Evolutionary conservation across 75 land plant species (phyloP).

Genomic region (Cunninghamia lanceolata): DNA sequence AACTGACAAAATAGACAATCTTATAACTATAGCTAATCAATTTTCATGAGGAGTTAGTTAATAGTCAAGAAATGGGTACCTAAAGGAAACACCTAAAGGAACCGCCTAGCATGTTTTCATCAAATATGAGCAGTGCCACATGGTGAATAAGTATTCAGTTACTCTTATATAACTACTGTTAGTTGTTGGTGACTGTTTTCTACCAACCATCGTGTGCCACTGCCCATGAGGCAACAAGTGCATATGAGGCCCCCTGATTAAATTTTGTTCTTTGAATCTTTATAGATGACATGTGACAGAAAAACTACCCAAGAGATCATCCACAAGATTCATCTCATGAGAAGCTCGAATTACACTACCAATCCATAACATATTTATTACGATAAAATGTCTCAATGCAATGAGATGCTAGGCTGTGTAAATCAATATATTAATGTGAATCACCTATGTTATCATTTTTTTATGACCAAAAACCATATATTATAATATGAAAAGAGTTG

Average conservation of each 20-base stretch:
- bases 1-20: background rate
- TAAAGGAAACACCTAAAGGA: background rate
- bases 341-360: background rate
- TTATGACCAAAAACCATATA: background rate
- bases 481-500: background rate
- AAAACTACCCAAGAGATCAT: background rate
- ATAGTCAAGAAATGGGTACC: background rate
- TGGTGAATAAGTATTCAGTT: background rate
- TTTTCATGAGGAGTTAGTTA: background rate
- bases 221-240: background rate
- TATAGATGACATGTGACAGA: background rate
- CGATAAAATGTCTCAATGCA: background rate
- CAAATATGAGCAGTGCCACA: background rate
- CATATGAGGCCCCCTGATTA: background rate
- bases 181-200: background rate
- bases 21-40: background rate
- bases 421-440: too few relatives aligned
- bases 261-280: background rate
- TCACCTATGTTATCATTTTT: background rate
- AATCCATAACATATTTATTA: background rate
- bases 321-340: background rate
- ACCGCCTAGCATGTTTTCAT: background rate
- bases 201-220: background rate
- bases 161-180: background rate
- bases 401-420: background rate